These are phyloP conservation scores for Physocladia obscura DNA, from an alignment of 192 early-diverging fungal genomes.

Conservation along the genomic window DNA sequence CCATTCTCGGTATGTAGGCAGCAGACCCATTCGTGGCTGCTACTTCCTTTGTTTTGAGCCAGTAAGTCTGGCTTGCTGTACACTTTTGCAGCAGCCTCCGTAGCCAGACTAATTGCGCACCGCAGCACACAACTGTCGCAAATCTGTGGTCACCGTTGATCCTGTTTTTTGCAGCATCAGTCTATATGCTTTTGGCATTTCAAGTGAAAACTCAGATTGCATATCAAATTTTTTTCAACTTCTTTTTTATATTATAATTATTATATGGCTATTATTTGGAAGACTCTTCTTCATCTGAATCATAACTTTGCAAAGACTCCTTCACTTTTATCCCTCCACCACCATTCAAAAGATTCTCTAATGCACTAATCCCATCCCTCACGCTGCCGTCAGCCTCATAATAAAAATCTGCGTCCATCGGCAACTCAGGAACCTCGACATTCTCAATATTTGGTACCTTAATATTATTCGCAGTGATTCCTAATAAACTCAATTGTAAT, in stretches of 20 bases:
- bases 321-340: not conserved
- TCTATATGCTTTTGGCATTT: too few species aligned
- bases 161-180: too few species aligned
- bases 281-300: not conserved
- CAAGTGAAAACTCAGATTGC: too few species aligned
- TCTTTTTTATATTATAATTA: not conserved
- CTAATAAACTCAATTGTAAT: constrained; percentile 65
- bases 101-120: too few species aligned
- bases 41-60: too few species aligned
- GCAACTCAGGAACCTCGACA: constrained; percentile 24
- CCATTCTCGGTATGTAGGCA: too few species aligned
- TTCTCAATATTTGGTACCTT: constrained; percentile 22
- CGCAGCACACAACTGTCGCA: too few species aligned
- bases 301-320: constrained; percentile 17
- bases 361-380: constrained; percentile 1
- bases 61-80: too few species aligned
- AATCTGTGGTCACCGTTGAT: too few species aligned
- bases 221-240: not conserved
- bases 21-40: too few species aligned
- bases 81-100: too few species aligned
- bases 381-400: constrained; percentile 12
- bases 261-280: too few species aligned
- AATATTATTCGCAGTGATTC: constrained; percentile 66
- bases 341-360: constrained; percentile 3
- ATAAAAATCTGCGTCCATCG: not conserved